These are phyloP conservation scores for Phytophthora citricola DNA, from an alignment of 352 stramenopile species.

Conservation along the genomic window DNA sequence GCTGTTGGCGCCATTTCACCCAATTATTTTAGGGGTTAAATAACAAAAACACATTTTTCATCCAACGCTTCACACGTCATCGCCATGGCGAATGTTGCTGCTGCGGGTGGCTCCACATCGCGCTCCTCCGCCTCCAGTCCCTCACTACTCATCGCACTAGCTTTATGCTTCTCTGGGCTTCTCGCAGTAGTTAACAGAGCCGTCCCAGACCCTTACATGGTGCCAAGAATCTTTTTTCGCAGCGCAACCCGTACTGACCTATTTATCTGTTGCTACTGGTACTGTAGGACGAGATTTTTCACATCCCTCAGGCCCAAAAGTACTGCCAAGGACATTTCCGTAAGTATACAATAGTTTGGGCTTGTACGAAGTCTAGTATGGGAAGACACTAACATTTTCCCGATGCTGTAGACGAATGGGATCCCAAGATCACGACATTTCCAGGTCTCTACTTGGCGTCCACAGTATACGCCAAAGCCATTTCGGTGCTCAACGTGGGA, in stretches of 20 bases:
- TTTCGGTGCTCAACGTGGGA: conserved; percentile 13
- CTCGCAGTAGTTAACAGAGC: conserved; percentile 45
- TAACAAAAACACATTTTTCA: background rate
- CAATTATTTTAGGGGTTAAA: too few relatives aligned
- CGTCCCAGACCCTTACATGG: conserved; percentile 71
- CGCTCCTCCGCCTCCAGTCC: conserved; percentile 7
- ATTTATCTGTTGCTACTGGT: background rate
- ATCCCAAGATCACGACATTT: conserved; percentile 94
- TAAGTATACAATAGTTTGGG: conserved; percentile 24
- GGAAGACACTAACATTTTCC: too few relatives aligned
- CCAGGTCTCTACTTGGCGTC: conserved; percentile 86
- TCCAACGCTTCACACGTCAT: background rate
- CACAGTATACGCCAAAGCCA: conserved; percentile 44
- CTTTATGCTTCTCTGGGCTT: conserved; percentile 33
- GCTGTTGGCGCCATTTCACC: too few relatives aligned
- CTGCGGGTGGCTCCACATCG: background rate
- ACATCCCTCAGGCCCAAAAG: conserved; percentile 80
- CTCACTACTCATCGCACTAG: conserved; percentile 23
- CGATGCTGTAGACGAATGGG: conserved; percentile 69
- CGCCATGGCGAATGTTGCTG: background rate
- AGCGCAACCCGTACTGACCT: background rate
- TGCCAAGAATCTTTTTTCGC: conserved; percentile 15
- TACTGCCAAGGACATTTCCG: conserved; percentile 79
- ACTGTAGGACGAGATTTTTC: conserved; percentile 86
- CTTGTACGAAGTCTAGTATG: too few relatives aligned